These are phyloP conservation scores for Macrophomina phaseolina DNA, from an alignment of 2,329 filamentous ascomycete species.

Conservation along the genomic window DNA sequence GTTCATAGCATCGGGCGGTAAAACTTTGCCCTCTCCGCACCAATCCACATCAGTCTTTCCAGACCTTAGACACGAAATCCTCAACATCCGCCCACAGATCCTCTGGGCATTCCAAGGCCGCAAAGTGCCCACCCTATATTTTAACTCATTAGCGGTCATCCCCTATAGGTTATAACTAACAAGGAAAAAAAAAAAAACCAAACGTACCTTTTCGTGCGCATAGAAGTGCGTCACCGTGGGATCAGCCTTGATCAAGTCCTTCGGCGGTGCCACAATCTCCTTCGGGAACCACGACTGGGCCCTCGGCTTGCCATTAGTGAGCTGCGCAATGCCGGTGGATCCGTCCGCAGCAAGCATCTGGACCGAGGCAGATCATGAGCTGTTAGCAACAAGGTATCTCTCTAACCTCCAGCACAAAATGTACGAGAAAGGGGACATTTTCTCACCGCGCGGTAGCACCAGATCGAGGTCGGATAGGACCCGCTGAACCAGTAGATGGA, in stretches of 20 bases:
- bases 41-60: constrained; percentile 1
- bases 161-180: too few relatives aligned
- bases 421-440: too few relatives aligned
- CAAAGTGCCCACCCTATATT: constrained; percentile 4
- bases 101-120: constrained; percentile 2
- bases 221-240: constrained; percentile 7
- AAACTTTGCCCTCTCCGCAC: too few relatives aligned
- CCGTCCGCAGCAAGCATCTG: too few relatives aligned
- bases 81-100: constrained; percentile 1
- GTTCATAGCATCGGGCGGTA: too few relatives aligned
- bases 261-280: constrained; percentile 49
- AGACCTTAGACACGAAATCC: constrained; percentile 3
- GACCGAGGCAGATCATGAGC: too few relatives aligned
- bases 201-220: background rate
- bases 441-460: constrained; percentile 52
- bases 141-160: too few relatives aligned
- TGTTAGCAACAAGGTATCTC: too few relatives aligned
- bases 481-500: constrained; percentile 63
- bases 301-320: constrained; percentile 44
- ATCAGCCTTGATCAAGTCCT: constrained; percentile 29
- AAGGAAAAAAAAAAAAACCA: too few relatives aligned
- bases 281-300: constrained; percentile 53
- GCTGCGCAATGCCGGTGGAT: background rate
- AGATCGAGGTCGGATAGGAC: constrained; percentile 56
- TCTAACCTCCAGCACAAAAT: too few relatives aligned